These are phyloP conservation scores for Moniliophthora roreri DNA, from an alignment of 1,284 basidiomycete genomes.

Conservation along the genomic window DNA sequence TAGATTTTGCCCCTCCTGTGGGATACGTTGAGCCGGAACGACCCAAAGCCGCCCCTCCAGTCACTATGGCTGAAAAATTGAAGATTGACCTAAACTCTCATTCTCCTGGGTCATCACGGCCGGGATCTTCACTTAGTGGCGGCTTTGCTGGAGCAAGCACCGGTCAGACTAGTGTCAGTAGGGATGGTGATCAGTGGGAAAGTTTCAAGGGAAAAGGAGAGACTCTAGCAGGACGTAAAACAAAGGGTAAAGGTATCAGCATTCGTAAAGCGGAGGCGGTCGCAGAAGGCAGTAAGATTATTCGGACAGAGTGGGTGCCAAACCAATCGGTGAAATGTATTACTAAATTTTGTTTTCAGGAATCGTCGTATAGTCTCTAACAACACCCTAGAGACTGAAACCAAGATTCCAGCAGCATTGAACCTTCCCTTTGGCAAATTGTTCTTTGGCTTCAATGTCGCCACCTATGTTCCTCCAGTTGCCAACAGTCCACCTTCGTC, in stretches of 20 bases:
- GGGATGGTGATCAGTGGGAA: constrained; percentile 81
- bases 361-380: constrained; percentile 86
- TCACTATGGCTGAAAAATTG: constrained; percentile 97
- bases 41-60: constrained; percentile 75
- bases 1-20: constrained; percentile 77
- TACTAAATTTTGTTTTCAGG: constrained; percentile 42
- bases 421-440: constrained; percentile 91
- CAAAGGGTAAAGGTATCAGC: constrained; percentile 89
- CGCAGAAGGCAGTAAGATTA: constrained; percentile 83
- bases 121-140: constrained; percentile 71
- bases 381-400: constrained; percentile 72
- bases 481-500: constrained; percentile 25
- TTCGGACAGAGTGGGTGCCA: constrained; percentile 77
- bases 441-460: constrained; percentile 89
- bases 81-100: constrained; percentile 90
- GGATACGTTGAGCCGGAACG: constrained; percentile 90
- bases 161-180: constrained; percentile 56
- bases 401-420: constrained; percentile 86
- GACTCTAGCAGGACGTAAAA: constrained; percentile 83
- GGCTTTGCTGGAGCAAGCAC: constrained; percentile 56
- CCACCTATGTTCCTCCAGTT: constrained; percentile 63
- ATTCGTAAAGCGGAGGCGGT: constrained; percentile 81
- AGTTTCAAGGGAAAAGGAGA: constrained; percentile 94
- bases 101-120: constrained; percentile 79
- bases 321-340: background rate